phyloP scores from a whole-genome alignment of 106 monocot genomes.

The Dioscorea zingiberensis region DNA sequence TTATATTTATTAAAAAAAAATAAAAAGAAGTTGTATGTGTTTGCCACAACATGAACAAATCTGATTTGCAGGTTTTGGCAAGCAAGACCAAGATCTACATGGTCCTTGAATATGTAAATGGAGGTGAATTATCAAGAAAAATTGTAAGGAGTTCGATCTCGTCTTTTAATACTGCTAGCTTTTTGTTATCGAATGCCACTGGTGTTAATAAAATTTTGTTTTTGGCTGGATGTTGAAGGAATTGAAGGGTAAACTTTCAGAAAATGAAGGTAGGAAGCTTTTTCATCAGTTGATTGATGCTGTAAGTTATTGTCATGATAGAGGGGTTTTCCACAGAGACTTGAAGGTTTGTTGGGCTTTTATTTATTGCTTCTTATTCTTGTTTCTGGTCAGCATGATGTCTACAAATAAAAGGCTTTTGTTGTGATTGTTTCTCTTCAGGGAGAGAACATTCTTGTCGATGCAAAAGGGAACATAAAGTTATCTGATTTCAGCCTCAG shows the following conservation, averaged over 20 bases:
- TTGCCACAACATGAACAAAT: too few species aligned
- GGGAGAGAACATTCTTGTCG: conserved; percentile 93
- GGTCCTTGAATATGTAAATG: conserved; percentile 73
- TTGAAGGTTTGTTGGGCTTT: conserved; percentile 42
- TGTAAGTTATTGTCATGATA: conserved; percentile 75
- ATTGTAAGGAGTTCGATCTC: conserved; percentile 38
- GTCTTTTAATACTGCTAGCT: not conserved
- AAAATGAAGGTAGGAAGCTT: conserved; percentile 54
- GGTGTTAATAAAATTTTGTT: too few species aligned
- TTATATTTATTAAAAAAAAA: too few species aligned
- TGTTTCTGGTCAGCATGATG: too few species aligned
- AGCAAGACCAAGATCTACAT: conserved; percentile 76
- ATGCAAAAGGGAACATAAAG: conserved; percentile 76
- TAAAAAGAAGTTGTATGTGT: too few species aligned
- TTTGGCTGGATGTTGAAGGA: conserved; percentile 12
- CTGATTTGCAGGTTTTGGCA: conserved; percentile 39
- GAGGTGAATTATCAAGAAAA: conserved; percentile 68
- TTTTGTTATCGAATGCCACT: too few species aligned
- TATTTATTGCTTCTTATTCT: too few species aligned
- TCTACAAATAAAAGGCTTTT: too few species aligned
- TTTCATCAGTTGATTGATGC: conserved; percentile 93
- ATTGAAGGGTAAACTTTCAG: conserved; percentile 35
- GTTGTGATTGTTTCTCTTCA: conserved; percentile 14
- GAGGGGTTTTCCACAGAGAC: conserved; percentile 79
- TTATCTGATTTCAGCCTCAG: conserved; percentile 92